Conservation (phyloP, 2,329 filamentous ascomycete genomes). For the Fusarium floridanum region DNA sequence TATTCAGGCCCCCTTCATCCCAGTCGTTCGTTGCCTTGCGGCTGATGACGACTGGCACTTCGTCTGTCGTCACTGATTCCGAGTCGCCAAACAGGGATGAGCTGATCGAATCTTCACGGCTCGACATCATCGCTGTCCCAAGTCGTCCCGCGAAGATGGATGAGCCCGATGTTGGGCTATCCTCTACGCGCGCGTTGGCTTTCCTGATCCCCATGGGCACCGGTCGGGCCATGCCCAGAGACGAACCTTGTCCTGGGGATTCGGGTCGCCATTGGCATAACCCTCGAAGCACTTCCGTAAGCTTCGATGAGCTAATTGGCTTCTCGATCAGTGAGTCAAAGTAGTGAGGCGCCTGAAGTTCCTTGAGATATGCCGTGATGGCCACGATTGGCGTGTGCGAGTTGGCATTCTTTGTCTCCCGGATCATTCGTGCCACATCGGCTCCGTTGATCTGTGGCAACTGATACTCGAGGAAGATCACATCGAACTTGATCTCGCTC, state of each 20-base stretch:
- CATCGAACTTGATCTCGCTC: slow-evolving; percentile 98
- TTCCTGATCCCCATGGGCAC: slow-evolving; percentile 75
- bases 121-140: slow-evolving; percentile 84
- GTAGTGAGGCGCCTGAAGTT: slow-evolving; percentile 93
- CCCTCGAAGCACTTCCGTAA: slow-evolving; percentile 87
- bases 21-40: slow-evolving; percentile 82
- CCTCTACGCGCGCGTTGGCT: slow-evolving; percentile 73
- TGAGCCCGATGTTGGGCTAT: slow-evolving; percentile 87
- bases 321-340: slow-evolving; percentile 98
- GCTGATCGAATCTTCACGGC: slow-evolving; percentile 88
- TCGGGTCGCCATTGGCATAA: slow-evolving; percentile 95
- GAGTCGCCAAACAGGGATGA: slow-evolving; percentile 90
- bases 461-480: slow-evolving; percentile 98
- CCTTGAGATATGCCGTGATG: slow-evolving; percentile 98
- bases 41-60: slow-evolving; percentile 80
- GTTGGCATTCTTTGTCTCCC: slow-evolving; percentile 96
- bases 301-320: slow-evolving; percentile 90
- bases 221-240: slow-evolving; percentile 66
- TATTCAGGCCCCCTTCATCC: slow-evolving; percentile 83
- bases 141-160: slow-evolving; percentile 76
- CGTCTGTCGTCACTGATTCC: slow-evolving; percentile 82
- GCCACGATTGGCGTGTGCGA: slow-evolving; percentile 95
- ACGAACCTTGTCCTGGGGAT: slow-evolving; percentile 58
- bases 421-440: slow-evolving; percentile 97
- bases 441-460: slow-evolving; percentile 94